These are phyloP conservation scores for Priceomyces fermenticarens DNA, from an alignment of 805 yeast species.

Conservation along the genomic window DNA sequence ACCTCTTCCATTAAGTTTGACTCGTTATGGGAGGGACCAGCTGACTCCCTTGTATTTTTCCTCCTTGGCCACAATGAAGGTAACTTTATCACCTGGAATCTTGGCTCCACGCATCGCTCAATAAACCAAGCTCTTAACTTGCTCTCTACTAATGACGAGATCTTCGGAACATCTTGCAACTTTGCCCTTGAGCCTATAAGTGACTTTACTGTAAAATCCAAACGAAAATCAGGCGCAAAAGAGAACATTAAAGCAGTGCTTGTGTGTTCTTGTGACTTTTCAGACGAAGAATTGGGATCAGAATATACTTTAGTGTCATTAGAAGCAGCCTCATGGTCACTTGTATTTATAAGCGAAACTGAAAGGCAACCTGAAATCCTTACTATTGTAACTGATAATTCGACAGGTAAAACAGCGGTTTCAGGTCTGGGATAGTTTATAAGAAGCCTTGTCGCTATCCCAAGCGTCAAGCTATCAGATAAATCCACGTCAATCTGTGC, in stretches of 20 bases:
- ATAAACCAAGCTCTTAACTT: conserved; percentile 84
- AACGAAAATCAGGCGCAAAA: conserved; percentile 84
- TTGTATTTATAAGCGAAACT: conserved; percentile 59
- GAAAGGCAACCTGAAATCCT: conserved; percentile 88
- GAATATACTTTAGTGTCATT: not conserved
- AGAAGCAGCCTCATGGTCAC: conserved; percentile 26
- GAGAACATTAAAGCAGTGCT: conserved; percentile 83
- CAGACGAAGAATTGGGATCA: not conserved
- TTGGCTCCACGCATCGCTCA: conserved; percentile 91
- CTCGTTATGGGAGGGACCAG: conserved; percentile 2
- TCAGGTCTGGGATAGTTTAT: conserved; percentile 80
- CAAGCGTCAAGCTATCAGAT: conserved; percentile 81
- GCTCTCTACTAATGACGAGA: conserved; percentile 78
- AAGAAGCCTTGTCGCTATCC: conserved; percentile 74
- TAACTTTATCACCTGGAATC: conserved; percentile 78
- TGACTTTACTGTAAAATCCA: conserved; percentile 86
- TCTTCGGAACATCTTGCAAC: conserved; percentile 88
- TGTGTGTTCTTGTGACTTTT: conserved; percentile 15
- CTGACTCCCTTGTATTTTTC: conserved; percentile 35
- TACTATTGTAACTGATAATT: conserved; percentile 80
- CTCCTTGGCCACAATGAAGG: conserved; percentile 84
- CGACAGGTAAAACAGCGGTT: conserved; percentile 85
- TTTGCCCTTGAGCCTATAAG: conserved; percentile 91
- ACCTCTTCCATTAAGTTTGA: not conserved
- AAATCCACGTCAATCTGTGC: conserved; percentile 91